phyloP scores from a whole-genome alignment of 441 rosid species.

The Erodium texanum region DNA sequence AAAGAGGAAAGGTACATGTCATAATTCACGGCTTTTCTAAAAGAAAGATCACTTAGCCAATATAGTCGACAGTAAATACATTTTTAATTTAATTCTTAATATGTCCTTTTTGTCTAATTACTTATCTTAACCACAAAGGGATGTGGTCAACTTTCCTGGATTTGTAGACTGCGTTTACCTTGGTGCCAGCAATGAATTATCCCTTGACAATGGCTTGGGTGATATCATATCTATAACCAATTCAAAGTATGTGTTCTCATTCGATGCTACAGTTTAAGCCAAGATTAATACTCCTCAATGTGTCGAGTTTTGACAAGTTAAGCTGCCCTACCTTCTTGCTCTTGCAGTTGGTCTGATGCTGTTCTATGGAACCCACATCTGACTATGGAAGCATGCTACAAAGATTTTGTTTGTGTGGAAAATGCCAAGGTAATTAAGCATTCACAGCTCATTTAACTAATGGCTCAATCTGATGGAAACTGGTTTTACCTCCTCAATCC shows the following conservation, averaged over 20 bases:
- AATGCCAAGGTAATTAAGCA: constrained; percentile 64
- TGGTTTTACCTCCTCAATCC: background rate
- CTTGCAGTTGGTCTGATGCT: constrained; percentile 81
- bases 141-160: constrained; percentile 66
- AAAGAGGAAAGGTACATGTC: constrained; percentile 43
- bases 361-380: constrained; percentile 90
- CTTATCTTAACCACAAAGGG: constrained; percentile 28
- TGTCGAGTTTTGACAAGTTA: background rate
- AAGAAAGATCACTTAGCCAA: no score
- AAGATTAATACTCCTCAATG: background rate
- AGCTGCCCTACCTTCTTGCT: constrained; percentile 1
- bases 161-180: constrained; percentile 87
- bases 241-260: constrained; percentile 43
- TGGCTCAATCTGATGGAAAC: background rate
- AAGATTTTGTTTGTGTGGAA: constrained; percentile 85
- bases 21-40: no score
- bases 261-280: constrained; percentile 7
- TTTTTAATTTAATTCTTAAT: no score
- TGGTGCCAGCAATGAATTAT: constrained; percentile 50
- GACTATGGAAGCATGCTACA: constrained; percentile 92
- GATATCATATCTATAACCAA: constrained; percentile 48
- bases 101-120: no score
- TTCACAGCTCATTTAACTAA: constrained; percentile 14
- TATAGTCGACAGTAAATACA: no score
- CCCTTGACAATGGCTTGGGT: constrained; percentile 81